Percentiles rank a stretch among this genome's conserved stretches.
Evolutionary conservation across 495 filamentous ascomycete species (phyloP).

Genomic region (Annulohypoxylon bovei): DNA sequence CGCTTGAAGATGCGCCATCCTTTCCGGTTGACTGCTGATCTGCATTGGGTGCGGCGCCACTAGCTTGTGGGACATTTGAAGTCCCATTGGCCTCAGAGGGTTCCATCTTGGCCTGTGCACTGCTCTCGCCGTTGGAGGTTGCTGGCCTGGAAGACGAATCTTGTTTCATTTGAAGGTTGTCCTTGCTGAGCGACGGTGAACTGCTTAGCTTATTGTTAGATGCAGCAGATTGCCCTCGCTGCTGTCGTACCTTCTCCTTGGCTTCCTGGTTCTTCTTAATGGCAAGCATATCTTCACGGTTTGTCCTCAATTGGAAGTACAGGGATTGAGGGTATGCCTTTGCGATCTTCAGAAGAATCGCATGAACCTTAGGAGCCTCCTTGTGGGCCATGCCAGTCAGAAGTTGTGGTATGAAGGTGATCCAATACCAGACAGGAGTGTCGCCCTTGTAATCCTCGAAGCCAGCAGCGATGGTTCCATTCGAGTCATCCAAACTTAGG

Average conservation of each 20-base stretch:
- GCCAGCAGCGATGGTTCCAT: constrained; percentile 77
- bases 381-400: constrained; percentile 87
- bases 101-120: constrained; percentile 54
- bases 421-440: constrained; percentile 98
- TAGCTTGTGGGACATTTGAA: constrained; percentile 42
- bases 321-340: constrained; percentile 94
- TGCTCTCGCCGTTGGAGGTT: constrained; percentile 58
- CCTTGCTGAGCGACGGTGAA: constrained; percentile 51
- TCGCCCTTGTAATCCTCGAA: constrained; percentile 97
- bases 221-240: constrained; percentile 54
- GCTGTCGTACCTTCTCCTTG: constrained; percentile 73
- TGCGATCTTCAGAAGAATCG: constrained; percentile 89
- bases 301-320: constrained; percentile 93
- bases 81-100: constrained; percentile 57
- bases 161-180: constrained; percentile 54
- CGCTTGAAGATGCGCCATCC: constrained; percentile 49
- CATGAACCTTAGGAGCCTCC: constrained; percentile 85
- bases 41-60: constrained; percentile 48
- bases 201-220: constrained; percentile 50
- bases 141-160: constrained; percentile 59
- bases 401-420: constrained; percentile 97
- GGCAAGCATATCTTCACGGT: constrained; percentile 89
- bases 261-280: constrained; percentile 89
- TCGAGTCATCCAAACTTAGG: constrained; percentile 89
- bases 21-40: constrained; percentile 46